phyloP scores from a whole-genome alignment of 768 basidiomycete species.

The Macrolepiota dolichaula region DNA sequence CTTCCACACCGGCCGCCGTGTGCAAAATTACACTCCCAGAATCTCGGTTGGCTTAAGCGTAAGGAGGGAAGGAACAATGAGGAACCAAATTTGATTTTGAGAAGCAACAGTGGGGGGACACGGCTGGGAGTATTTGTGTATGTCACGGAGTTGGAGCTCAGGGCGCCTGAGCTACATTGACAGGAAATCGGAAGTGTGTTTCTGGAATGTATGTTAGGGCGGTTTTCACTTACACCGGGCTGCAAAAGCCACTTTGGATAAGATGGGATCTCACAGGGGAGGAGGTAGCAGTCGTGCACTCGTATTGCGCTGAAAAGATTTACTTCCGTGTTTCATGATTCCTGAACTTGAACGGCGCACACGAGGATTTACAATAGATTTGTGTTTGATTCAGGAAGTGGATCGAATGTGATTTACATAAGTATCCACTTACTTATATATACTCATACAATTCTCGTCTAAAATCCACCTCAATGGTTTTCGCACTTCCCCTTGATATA shows the following conservation, averaged over 20 bases:
- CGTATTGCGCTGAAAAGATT: neutral
- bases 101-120: neutral
- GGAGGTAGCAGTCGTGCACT: too few relatives aligned
- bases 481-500: constrained; percentile 11
- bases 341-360: neutral
- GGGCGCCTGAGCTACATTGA: constrained; percentile 4
- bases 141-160: neutral
- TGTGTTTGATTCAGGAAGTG: neutral
- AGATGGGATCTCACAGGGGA: too few relatives aligned
- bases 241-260: too few relatives aligned
- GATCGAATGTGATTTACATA: neutral
- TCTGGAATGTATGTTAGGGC: neutral
- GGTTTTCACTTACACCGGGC: too few relatives aligned
- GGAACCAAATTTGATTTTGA: neutral
- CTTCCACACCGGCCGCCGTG: too few relatives aligned
- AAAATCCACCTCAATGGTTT: neutral
- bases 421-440: neutral
- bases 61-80: neutral
- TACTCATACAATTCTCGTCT: neutral
- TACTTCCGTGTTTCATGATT: neutral
- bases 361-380: neutral
- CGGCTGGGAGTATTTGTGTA: neutral
- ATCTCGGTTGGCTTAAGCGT: neutral
- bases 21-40: too few relatives aligned
- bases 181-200: neutral